Conservation (phyloP, 2,329 filamentous ascomycete genomes). For the Colletotrichum noveboracense region DNA sequence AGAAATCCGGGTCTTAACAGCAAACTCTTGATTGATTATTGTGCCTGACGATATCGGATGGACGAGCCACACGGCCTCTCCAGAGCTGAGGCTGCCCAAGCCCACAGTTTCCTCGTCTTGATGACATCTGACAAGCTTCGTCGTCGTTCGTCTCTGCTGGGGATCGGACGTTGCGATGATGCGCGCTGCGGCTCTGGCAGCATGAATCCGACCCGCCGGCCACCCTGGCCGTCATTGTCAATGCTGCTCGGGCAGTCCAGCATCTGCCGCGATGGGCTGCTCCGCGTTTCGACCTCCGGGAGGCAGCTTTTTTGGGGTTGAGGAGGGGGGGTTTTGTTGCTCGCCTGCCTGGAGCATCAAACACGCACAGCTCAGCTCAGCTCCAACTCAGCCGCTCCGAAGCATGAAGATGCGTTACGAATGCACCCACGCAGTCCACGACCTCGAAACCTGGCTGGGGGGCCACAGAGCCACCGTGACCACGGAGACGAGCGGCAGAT, state of each 20-base stretch:
- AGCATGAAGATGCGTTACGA: constrained; percentile 14
- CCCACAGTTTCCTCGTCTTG: constrained; percentile 6
- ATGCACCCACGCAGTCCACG: not conserved
- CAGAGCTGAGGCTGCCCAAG: not conserved
- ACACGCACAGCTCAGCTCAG: not conserved
- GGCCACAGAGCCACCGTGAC: not conserved
- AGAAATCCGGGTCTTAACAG: not conserved
- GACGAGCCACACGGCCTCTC: constrained; percentile 12
- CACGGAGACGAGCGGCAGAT: constrained; percentile 9
- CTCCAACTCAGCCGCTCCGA: constrained; percentile 1
- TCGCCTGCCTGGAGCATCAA: not conserved
- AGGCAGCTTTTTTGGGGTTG: not conserved
- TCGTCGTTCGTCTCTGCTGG: not conserved
- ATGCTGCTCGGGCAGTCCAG: constrained; percentile 10
- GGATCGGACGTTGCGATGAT: not conserved
- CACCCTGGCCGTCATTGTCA: constrained; percentile 5
- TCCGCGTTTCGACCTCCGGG: not conserved
- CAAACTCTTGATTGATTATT: not conserved
- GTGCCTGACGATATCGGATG: constrained; percentile 16
- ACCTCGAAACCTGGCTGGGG: not conserved
- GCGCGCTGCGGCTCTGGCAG: constrained; percentile 8
- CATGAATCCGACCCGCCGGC: constrained; percentile 15
- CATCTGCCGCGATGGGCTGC: not conserved
- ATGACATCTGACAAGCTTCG: not conserved
- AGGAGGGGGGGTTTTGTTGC: not conserved